Conservation (phyloP, 495 filamentous ascomycete genomes). For the Physcia stellaris region DNA sequence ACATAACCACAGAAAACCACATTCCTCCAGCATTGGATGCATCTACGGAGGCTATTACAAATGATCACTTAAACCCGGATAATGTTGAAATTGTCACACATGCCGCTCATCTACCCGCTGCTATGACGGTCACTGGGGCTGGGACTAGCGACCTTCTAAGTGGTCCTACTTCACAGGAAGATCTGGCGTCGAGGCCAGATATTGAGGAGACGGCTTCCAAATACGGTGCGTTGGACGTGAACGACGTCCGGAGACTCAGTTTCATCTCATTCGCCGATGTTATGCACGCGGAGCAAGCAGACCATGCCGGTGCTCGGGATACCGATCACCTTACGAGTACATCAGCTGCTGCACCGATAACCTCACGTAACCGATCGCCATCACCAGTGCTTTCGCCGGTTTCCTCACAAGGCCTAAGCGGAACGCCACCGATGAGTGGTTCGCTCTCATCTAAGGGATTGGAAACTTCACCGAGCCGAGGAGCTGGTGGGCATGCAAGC, state of each 20-base stretch:
- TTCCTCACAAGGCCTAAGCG: conserved; percentile 46
- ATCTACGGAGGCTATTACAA: conserved; percentile 77
- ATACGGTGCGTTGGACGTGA: conserved; percentile 57
- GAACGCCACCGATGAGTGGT: conserved; percentile 56
- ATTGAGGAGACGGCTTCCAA: conserved; percentile 46
- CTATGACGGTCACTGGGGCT: conserved; percentile 41
- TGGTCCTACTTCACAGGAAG: conserved; percentile 38
- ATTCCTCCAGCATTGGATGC: conserved; percentile 86
- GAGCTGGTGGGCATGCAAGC: conserved; percentile 18
- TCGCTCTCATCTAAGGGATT: conserved; percentile 50
- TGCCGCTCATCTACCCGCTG: conserved; percentile 63
- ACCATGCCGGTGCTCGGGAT: conserved; percentile 38
- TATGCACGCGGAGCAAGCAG: conserved; percentile 75
- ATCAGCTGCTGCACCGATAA: conserved; percentile 26
- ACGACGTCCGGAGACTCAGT: conserved; percentile 67
- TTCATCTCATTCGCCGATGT: conserved; percentile 95
- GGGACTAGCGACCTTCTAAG: conserved; percentile 22
- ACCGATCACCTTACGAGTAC: conserved; percentile 39
- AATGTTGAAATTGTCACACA: conserved; percentile 82
- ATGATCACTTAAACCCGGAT: conserved; percentile 60
- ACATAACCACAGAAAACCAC: conserved; percentile 83
- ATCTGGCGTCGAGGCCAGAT: conserved; percentile 37
- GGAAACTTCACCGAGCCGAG: conserved; percentile 42
- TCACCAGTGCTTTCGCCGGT: conserved; percentile 58
- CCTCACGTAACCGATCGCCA: conserved; percentile 52